These are phyloP conservation scores for Solanum stenotomum DNA, from an alignment of 257 asterid genomes.

Conservation along the genomic window DNA sequence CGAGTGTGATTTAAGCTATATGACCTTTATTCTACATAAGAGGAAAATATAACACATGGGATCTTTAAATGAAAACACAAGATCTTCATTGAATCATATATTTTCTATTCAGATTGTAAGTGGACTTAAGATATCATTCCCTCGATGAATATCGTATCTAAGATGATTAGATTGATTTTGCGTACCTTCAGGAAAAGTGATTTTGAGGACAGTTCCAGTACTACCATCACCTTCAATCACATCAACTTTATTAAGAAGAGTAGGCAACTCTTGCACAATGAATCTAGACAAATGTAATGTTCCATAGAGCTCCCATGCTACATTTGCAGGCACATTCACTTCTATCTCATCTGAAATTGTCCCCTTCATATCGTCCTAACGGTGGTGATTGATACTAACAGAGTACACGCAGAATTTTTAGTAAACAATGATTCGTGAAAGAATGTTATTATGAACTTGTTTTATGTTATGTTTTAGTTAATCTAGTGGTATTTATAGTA, in stretches of 20 bases:
- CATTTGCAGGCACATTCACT: neutral
- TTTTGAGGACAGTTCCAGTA: neutral
- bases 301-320: neutral
- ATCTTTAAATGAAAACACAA: neutral
- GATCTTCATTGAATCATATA: neutral
- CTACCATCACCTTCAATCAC: neutral
- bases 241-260: neutral
- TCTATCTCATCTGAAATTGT: neutral
- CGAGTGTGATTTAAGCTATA: neutral
- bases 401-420: neutral
- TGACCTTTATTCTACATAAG: neutral
- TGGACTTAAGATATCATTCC: neutral
- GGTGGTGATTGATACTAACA: neutral
- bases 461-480: neutral
- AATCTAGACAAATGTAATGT: neutral
- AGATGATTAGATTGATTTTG: neutral
- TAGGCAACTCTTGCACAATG: neutral
- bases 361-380: neutral
- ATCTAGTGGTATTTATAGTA: neutral
- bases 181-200: neutral
- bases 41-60: neutral
- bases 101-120: neutral
- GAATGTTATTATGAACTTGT: neutral
- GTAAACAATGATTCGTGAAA: neutral
- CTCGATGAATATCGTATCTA: neutral